Conservation (phyloP, 139 green algal genomes). For the Trebouxia sp. region DNA sequence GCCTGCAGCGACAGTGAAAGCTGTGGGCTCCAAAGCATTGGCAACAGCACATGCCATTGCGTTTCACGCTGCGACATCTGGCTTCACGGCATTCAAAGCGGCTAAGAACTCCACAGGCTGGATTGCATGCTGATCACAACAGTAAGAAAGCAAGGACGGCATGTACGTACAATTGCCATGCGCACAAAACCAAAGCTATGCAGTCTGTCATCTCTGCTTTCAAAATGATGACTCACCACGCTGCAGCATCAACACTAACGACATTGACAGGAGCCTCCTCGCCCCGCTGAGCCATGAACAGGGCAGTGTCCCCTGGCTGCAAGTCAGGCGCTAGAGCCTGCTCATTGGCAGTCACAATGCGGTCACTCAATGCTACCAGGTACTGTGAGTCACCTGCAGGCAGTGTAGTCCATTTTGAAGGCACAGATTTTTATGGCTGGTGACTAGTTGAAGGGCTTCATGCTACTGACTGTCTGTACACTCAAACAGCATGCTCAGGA, state of each 20-base stretch:
- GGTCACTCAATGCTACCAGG: conserved; percentile 52
- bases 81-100: too few species aligned
- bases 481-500: background rate
- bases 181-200: background rate
- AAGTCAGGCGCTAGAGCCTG: conserved; percentile 44
- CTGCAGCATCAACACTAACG: conserved; percentile 34
- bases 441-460: background rate
- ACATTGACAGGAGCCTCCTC: conserved; percentile 32
- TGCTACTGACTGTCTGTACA: background rate
- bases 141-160: background rate
- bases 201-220: background rate
- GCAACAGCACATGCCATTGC: background rate
- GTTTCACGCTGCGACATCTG: too few species aligned
- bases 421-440: too few species aligned
- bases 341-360: conserved; percentile 45
- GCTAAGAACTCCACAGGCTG: too few species aligned
- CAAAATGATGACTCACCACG: conserved; percentile 35
- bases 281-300: conserved; percentile 30
- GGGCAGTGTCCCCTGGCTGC: conserved; percentile 36
- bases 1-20: too few species aligned
- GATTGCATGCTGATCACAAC: background rate
- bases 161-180: too few species aligned
- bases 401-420: background rate
- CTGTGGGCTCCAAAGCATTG: too few species aligned
- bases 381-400: conserved; percentile 41